Conservation (phyloP, 306 rosid genomes). For the Vigna radiata region DNA sequence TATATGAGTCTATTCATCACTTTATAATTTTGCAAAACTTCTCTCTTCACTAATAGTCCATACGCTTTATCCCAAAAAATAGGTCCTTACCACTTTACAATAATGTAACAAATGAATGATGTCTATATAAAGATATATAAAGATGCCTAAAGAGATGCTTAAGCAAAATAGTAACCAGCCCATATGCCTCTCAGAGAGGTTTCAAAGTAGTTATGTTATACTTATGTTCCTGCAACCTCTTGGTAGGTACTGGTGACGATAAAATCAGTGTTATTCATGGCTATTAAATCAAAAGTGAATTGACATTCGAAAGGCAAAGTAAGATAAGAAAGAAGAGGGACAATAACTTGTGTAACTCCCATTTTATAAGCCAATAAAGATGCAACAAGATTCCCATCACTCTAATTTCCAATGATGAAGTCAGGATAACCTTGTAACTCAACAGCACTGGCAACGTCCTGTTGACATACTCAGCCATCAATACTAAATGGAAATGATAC, state of each 20-base stretch:
- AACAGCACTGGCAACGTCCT: conserved; percentile 88
- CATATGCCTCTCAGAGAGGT: neutral
- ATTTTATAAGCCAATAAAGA: conserved; percentile 86
- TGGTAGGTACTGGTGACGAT: conserved; percentile 98
- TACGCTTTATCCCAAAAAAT: too few species aligned
- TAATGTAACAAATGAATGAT: too few species aligned
- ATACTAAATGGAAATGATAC: conserved; percentile 12
- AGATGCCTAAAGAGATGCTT: conserved; percentile 9
- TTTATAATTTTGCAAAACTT: too few species aligned
- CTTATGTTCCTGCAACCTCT: conserved; percentile 96
- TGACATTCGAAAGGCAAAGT: conserved; percentile 54
- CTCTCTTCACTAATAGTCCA: too few species aligned
- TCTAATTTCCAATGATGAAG: conserved; percentile 93
- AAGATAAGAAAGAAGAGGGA: conserved; percentile 31
- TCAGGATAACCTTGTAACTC: conserved; percentile 86
- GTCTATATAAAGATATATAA: too few species aligned
- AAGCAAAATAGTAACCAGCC: conserved; percentile 18
- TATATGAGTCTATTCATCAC: too few species aligned
- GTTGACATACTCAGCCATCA: conserved; percentile 42
- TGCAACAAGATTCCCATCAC: conserved; percentile 96
- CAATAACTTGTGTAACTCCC: conserved; percentile 91
- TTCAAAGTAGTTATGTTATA: too few species aligned
- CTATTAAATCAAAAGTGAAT: conserved; percentile 89
- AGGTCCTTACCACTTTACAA: too few species aligned
- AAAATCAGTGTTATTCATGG: conserved; percentile 95